Conservation (phyloP, 257 asterid species). For the Fraxinus pennsylvanica region DNA sequence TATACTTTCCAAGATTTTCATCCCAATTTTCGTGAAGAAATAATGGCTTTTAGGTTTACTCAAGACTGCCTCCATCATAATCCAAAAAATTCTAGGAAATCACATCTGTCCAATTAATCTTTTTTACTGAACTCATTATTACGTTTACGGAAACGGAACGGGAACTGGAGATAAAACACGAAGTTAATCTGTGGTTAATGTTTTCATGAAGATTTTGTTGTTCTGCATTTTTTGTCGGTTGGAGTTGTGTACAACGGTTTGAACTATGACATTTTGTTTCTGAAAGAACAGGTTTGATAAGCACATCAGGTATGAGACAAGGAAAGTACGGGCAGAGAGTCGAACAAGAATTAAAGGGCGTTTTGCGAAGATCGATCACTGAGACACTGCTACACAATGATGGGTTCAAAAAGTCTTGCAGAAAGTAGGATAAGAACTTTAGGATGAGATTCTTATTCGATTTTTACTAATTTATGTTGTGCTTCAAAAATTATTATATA, state of each 20-base stretch:
- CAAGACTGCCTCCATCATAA: not conserved
- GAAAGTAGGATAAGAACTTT: slow-evolving; percentile 13
- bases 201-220: no score
- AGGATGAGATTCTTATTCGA: not conserved
- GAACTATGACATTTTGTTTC: not conserved
- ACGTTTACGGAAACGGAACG: not conserved
- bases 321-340: slow-evolving; percentile 86
- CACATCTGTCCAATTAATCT: not conserved
- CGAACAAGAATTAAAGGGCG: slow-evolving; percentile 89
- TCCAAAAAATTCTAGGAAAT: not conserved
- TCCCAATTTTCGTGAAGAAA: not conserved
- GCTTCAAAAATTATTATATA: not conserved
- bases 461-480: not conserved
- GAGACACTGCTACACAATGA: slow-evolving; percentile 23
- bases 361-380: slow-evolving; percentile 74
- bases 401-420: slow-evolving; percentile 7
- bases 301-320: slow-evolving; percentile 87
- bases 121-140: not conserved
- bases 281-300: slow-evolving; percentile 65
- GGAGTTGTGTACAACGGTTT: not conserved
- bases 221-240: no score
- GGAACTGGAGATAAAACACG: no score
- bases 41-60: not conserved
- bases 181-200: not conserved
- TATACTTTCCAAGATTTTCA: no score